Percentiles rank a stretch among this genome's conserved stretches.
Conservation (phyloP, 768 basidiomycete genomes). For the Amanita fuliginea region DNA sequence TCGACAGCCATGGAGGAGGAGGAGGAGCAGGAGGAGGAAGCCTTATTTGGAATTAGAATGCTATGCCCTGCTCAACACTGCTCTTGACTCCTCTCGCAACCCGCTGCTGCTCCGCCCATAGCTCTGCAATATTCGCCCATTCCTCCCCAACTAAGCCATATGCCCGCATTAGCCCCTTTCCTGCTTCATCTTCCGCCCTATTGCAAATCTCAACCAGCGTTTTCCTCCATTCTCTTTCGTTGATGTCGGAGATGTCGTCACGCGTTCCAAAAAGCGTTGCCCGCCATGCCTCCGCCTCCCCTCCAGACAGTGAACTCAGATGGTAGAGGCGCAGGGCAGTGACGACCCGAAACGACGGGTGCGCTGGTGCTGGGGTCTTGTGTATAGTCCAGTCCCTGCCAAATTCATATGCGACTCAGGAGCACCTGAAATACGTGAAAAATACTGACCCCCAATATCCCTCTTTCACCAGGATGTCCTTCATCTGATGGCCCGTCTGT, state of each 20-base stretch:
- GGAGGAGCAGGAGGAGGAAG: not conserved
- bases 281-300: slow-evolving; percentile 27
- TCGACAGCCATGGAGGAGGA: slow-evolving; percentile 50
- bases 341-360: slow-evolving; percentile 76
- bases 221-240: not conserved
- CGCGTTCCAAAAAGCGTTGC: slow-evolving; percentile 28
- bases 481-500: slow-evolving; percentile 32
- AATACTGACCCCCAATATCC: slow-evolving; percentile 76
- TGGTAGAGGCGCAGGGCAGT: slow-evolving; percentile 59
- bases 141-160: slow-evolving; percentile 8
- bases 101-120: slow-evolving; percentile 54
- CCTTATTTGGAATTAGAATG: slow-evolving; percentile 26
- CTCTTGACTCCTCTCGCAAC: slow-evolving; percentile 38
- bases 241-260: slow-evolving; percentile 10
- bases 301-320: slow-evolving; percentile 20
- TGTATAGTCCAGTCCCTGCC: slow-evolving; percentile 76
- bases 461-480: slow-evolving; percentile 40
- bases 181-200: slow-evolving; percentile 9
- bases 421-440: not conserved
- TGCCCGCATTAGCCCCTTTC: slow-evolving; percentile 3
- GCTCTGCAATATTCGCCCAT: slow-evolving; percentile 24
- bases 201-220: slow-evolving; percentile 23
- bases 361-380: slow-evolving; percentile 41
- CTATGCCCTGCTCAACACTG: slow-evolving; percentile 33
- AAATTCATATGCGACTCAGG: slow-evolving; percentile 1